These are phyloP conservation scores for Guyanaporus albipodus DNA, from an alignment of 768 basidiomycete species.

Conservation along the genomic window DNA sequence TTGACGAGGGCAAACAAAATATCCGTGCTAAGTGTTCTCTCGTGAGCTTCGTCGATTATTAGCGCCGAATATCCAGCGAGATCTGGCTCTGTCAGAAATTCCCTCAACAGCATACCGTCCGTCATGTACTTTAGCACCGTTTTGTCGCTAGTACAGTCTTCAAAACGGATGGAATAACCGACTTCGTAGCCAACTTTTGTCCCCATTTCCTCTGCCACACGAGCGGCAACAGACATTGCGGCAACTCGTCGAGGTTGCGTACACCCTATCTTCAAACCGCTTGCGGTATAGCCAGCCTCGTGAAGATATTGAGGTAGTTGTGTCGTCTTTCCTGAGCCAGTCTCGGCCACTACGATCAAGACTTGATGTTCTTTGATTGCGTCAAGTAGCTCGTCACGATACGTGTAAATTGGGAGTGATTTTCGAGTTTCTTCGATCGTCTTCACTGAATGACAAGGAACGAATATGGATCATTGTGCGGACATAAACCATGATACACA, in stretches of 20 bases:
- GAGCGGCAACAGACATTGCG: slow-evolving; percentile 98
- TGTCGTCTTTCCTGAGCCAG: slow-evolving; percentile 98
- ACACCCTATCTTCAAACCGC: slow-evolving; percentile 81
- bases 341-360: slow-evolving; percentile 96
- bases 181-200: slow-evolving; percentile 96
- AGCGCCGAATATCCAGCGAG: slow-evolving; percentile 91
- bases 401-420: slow-evolving; percentile 86
- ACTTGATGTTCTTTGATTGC: slow-evolving; percentile 92
- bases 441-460: slow-evolving; percentile 48
- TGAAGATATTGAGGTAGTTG: slow-evolving; percentile 98
- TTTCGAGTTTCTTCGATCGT: slow-evolving; percentile 93
- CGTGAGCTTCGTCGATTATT: slow-evolving; percentile 99
- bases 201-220: slow-evolving; percentile 99
- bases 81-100: slow-evolving; percentile 97
- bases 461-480: neutral
- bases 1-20: slow-evolving; percentile 98
- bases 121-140: slow-evolving; percentile 99
- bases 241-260: slow-evolving; percentile 98
- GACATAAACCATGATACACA: slow-evolving; percentile 34
- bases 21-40: slow-evolving; percentile 96
- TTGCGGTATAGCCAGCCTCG: slow-evolving; percentile 90
- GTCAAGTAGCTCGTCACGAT: slow-evolving; percentile 81
- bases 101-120: slow-evolving; percentile 95
- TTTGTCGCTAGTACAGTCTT: slow-evolving; percentile 99
- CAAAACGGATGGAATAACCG: slow-evolving; percentile 99